Evolutionary conservation across 306 rosid genomes (phyloP).

Genomic region (Sicyos edulis): DNA sequence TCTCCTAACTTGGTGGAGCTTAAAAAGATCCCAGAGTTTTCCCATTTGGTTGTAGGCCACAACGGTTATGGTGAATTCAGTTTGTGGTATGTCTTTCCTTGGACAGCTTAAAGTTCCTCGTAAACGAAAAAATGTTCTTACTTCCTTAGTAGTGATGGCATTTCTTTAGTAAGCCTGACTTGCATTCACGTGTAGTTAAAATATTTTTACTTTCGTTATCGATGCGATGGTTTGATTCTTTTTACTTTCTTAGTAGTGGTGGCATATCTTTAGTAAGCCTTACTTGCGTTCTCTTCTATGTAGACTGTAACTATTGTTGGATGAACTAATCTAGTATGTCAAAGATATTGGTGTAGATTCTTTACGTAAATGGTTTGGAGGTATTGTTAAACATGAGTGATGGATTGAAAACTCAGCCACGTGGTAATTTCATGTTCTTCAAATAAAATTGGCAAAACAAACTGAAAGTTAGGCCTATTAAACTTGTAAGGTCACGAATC

Average conservation of each 20-base stretch:
- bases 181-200: neutral
- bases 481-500: neutral
- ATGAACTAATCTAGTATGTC: neutral
- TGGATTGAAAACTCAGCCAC: no score
- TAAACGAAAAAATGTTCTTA: no score
- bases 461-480: neutral
- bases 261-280: no score
- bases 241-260: no score
- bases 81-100: slow-evolving; percentile 55
- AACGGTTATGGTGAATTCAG: slow-evolving; percentile 65
- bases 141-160: neutral
- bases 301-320: neutral
- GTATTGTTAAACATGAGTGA: no score
- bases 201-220: no score
- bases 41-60: slow-evolving; percentile 59
- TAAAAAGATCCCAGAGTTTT: slow-evolving; percentile 59
- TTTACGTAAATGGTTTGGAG: neutral
- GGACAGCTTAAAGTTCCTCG: neutral
- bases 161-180: neutral
- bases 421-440: slow-evolving; percentile 7
- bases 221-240: no score
- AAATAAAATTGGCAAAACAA: neutral
- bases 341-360: neutral
- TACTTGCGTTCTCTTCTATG: no score
- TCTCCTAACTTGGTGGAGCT: slow-evolving; percentile 76